Base-by-base conservation (phyloP, 768 basidiomycete genomes). In the Russula foetens region DNA sequence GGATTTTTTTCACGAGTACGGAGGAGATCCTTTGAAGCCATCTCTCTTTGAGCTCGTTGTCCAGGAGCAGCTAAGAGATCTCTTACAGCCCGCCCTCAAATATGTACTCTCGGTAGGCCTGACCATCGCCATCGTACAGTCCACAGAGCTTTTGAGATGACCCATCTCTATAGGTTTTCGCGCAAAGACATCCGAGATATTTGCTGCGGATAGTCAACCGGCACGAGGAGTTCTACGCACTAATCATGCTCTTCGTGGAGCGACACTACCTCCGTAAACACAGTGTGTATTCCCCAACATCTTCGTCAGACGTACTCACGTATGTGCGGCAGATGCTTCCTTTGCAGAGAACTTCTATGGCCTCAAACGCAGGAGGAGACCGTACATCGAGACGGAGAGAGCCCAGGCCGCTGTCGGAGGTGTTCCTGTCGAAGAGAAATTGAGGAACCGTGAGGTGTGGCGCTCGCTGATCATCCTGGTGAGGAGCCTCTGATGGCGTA, bases 271-370 rank as follows among this genome's bases (percentile, higher is more conserved):
- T 99, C 58, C 82, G 81, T 63, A 88, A 85, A 70, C 84, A 95
- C 68, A 84, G 95, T 94, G 63, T 60, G 86, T 71, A 53, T 64
- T 47, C 6, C 46, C 2, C 28, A 15, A 35, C 31, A 26, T 53
- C 21, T 14, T 31, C 41, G 28, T 26, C 15, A 35, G 53, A 43
- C 17, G 9, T 35, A 19, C 47, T 51, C n/a, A 58, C 43, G 11
- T 26, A 62, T 46, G 35, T 19, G 26, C 1, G 23, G n/a, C 67
- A 97, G 96, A 87, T 72, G 91, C 95, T 23, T 93, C 92, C 1
- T 95, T 98, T 69, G 80, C 96, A 5, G 96, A 98, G 72, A 90
- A 96, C 68, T 98, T 99, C 71, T 98, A 98, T 72, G 92, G 92
- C 0, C 74, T 99, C 49, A 93, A 93, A 70, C 76, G 94, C 45